Evolutionary conservation across 2,329 filamentous ascomycete genomes (phyloP).

Genomic region (Colletotrichum sp.): DNA sequence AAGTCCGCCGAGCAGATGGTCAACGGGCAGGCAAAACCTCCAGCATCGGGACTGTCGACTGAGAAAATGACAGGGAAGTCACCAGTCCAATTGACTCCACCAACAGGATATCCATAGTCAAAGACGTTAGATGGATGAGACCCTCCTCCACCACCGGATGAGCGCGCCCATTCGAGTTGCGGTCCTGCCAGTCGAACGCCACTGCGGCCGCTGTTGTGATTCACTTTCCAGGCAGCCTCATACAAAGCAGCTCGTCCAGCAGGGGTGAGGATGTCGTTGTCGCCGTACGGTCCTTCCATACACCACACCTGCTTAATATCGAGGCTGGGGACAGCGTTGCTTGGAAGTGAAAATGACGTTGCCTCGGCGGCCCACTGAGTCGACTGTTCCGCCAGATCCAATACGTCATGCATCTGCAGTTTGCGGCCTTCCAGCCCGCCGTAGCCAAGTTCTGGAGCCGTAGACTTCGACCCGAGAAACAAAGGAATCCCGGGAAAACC

Average conservation of each 20-base stretch:
- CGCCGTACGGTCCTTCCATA: conserved; percentile 29
- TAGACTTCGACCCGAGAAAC: conserved; percentile 65
- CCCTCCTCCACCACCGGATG: conserved; percentile 67
- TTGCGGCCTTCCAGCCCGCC: conserved; percentile 64
- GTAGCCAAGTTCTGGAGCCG: conserved; percentile 60
- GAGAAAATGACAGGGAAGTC: conserved; percentile 39
- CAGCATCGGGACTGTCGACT: conserved; percentile 35
- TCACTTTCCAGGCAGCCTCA: conserved; percentile 56
- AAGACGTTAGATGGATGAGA: conserved; percentile 65
- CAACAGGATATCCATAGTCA: conserved; percentile 62
- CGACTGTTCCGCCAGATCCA: background rate
- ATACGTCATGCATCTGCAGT: background rate
- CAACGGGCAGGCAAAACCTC: conserved; percentile 34
- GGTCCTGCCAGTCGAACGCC: conserved; percentile 66
- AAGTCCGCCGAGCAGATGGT: conserved; percentile 36
- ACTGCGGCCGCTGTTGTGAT: conserved; percentile 64
- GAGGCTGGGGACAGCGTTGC: background rate
- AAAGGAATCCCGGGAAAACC: conserved; percentile 49
- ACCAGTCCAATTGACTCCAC: conserved; percentile 39
- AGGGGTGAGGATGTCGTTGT: conserved; percentile 34
- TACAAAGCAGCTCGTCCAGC: conserved; percentile 52
- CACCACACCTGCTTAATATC: background rate
- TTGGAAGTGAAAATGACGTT: background rate
- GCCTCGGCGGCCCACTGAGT: background rate
- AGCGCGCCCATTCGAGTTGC: conserved; percentile 61